Evolutionary conservation across 1,284 basidiomycete genomes (phyloP).

Genomic region (Cronartium quercuum): DNA sequence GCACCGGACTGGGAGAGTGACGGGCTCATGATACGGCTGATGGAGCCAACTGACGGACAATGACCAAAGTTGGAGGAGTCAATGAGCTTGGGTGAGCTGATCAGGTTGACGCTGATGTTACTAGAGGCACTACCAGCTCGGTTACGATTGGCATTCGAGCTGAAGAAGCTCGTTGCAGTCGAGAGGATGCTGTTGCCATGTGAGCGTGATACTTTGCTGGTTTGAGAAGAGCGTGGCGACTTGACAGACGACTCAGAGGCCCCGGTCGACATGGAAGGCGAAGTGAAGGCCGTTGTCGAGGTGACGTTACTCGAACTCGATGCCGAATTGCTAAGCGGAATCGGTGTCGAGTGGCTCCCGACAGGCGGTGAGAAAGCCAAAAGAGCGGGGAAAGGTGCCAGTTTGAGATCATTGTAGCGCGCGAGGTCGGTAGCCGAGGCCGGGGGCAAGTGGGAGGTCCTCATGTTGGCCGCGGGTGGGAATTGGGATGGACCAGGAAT

Average conservation of each 20-base stretch:
- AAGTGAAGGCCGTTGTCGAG: background rate
- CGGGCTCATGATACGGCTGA: background rate
- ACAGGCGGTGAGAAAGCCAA: conserved; percentile 2
- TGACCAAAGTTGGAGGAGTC: background rate
- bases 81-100: background rate
- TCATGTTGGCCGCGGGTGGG: conserved; percentile 59
- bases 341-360: background rate
- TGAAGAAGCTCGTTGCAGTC: conserved; percentile 32
- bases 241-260: background rate
- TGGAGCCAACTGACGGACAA: background rate
- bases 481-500: conserved; percentile 55
- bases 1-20: background rate
- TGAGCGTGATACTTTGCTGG: conserved; percentile 8
- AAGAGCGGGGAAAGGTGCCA: conserved; percentile 72
- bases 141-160: background rate
- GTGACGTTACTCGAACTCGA: background rate
- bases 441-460: conserved; percentile 56
- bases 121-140: conserved; percentile 1
- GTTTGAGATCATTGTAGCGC: conserved; percentile 67
- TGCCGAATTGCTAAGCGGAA: background rate
- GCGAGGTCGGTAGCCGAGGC: conserved; percentile 59
- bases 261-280: background rate
- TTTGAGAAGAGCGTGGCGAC: background rate
- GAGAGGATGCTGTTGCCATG: conserved; percentile 14
- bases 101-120: background rate